Evolutionary conservation across 1,284 basidiomycete genomes (phyloP).

Genomic region (Agaricales sp.): DNA sequence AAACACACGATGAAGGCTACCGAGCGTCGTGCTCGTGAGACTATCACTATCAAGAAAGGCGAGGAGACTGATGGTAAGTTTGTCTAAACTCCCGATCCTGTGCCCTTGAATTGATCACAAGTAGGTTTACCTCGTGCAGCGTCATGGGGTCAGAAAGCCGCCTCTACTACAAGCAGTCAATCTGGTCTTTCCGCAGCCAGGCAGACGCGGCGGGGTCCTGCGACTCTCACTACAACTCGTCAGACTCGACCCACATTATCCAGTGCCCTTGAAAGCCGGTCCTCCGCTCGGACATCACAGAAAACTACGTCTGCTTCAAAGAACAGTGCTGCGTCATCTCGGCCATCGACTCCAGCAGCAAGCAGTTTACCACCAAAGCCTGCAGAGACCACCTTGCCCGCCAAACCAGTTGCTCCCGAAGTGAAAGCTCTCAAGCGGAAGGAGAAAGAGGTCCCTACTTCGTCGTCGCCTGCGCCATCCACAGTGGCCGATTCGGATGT

Average conservation of each 20-base stretch:
- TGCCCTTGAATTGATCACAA: background rate
- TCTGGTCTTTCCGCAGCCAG: slow-evolving; percentile 14
- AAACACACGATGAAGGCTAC: slow-evolving; percentile 85
- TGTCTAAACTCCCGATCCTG: slow-evolving; percentile 11
- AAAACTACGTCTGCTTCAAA: slow-evolving; percentile 15
- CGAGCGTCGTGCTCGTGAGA: slow-evolving; percentile 48
- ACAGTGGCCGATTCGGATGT: slow-evolving; percentile 27
- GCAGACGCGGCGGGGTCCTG: slow-evolving; percentile 17
- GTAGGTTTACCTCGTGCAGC: slow-evolving; percentile 69
- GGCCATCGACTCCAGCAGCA: slow-evolving; percentile 23
- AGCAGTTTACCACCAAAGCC: slow-evolving; percentile 41
- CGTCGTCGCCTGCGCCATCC: slow-evolving; percentile 40
- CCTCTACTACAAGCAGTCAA: slow-evolving; percentile 16
- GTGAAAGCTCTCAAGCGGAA: slow-evolving; percentile 30
- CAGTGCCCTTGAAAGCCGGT: background rate
- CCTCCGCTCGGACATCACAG: background rate
- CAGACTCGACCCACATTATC: background rate
- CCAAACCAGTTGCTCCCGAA: slow-evolving; percentile 24
- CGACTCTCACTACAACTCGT: slow-evolving; percentile 21
- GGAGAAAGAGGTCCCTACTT: slow-evolving; percentile 13
- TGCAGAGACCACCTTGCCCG: slow-evolving; percentile 3
- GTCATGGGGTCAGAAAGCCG: slow-evolving; percentile 65
- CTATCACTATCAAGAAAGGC: slow-evolving; percentile 34
- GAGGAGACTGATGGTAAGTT: slow-evolving; percentile 56
- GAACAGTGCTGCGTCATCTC: slow-evolving; percentile 26